Evolutionary conservation across 1,284 basidiomycete species (phyloP).

Genomic region (Fomitopsis palustris): DNA sequence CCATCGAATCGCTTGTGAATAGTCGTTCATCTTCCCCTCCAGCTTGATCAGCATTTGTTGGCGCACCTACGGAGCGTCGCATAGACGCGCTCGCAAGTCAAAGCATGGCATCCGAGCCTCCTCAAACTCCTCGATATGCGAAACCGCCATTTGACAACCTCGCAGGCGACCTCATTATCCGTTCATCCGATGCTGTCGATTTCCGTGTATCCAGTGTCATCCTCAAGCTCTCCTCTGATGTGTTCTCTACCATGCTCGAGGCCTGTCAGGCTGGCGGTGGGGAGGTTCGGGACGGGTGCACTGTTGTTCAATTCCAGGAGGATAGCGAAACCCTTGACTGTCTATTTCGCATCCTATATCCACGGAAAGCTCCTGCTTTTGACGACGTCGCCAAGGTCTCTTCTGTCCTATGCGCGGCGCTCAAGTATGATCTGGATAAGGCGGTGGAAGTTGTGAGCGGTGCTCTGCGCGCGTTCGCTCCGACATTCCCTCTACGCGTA

Average conservation of each 20-base stretch:
- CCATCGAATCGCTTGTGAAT: no score
- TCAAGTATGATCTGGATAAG: constrained; percentile 12
- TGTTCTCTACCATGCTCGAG: constrained; percentile 8
- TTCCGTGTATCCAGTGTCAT: not conserved
- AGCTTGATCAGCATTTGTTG: no score
- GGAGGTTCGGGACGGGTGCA: not conserved
- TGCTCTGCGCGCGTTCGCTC: not conserved
- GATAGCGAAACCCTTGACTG: constrained; percentile 1
- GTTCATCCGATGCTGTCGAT: constrained; percentile 3
- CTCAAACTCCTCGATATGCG: not conserved
- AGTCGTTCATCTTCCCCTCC: no score
- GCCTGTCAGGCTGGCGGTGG: not conserved
- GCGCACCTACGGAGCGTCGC: no score
- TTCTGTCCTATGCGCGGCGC: constrained; percentile 7
- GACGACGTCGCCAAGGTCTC: constrained; percentile 2
- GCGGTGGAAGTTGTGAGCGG: not conserved
- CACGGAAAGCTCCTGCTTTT: not conserved
- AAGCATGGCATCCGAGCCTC: not conserved
- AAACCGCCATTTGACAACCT: not conserved
- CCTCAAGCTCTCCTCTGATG: not conserved
- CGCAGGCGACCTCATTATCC: constrained; percentile 1
- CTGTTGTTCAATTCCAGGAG: constrained; percentile 1
- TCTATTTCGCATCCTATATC: constrained; percentile 3
- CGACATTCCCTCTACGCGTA: not conserved
- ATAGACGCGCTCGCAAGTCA: no score